A percentile compares a stretch with the other conserved stretches of the same genome.
phyloP scores from a whole-genome alignment of 1,284 basidiomycete genomes.

The Somion occarium region DNA sequence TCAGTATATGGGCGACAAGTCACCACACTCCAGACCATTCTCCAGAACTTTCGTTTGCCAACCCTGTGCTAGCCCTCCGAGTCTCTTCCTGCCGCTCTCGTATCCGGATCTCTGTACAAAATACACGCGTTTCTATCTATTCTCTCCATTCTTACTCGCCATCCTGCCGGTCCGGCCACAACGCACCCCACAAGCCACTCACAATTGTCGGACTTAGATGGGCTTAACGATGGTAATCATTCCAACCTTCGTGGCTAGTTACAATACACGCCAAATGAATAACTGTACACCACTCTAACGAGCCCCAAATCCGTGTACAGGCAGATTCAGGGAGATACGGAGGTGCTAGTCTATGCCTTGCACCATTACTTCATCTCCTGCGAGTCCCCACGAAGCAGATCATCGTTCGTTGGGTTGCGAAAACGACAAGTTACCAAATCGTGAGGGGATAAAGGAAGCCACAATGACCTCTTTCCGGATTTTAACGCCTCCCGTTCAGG shows the following conservation, averaged over 20 bases:
- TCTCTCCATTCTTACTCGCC: background rate
- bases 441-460: conserved; percentile 49
- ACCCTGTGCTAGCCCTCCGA: no score
- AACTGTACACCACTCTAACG: conserved; percentile 85
- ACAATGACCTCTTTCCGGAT: conserved; percentile 5
- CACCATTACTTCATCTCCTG: conserved; percentile 86
- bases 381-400: conserved; percentile 66
- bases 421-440: conserved; percentile 50
- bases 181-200: background rate
- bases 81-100: no score
- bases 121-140: no score
- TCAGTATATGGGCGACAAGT: conserved; percentile 2
- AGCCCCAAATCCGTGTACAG: conserved; percentile 57
- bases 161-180: background rate
- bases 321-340: conserved; percentile 76
- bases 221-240: background rate
- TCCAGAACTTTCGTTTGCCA: conserved; percentile 16
- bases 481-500: conserved; percentile 24
- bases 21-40: background rate
- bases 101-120: no score
- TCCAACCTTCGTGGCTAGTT: background rate
- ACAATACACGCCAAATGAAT: conserved; percentile 8
- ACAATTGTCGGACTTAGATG: background rate
- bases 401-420: conserved; percentile 45
- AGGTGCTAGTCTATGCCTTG: conserved; percentile 80